phyloP scores from a whole-genome alignment of 768 basidiomycete species.

The Amanita polypyramis region DNA sequence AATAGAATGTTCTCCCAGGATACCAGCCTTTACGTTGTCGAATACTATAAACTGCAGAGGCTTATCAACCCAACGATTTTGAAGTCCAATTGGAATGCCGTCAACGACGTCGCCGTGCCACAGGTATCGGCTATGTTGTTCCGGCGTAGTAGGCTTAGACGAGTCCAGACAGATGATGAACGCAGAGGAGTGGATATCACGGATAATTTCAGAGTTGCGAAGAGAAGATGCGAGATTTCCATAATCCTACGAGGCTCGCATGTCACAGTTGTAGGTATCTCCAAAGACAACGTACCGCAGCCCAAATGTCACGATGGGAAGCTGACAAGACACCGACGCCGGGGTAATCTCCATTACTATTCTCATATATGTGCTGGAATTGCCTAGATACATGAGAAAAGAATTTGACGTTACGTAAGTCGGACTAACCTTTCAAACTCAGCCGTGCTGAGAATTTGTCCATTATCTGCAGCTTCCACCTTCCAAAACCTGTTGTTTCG shows the following conservation, averaged over 20 bases:
- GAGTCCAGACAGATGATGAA: conserved; percentile 78
- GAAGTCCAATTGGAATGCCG: conserved; percentile 42
- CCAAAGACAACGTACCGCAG: conserved; percentile 41
- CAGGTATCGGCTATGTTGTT: conserved; percentile 56
- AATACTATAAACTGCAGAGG: conserved; percentile 81
- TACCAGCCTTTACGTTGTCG: conserved; percentile 69
- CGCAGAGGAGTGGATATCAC: conserved; percentile 75
- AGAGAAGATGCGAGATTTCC: conserved; percentile 44
- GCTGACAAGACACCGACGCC: conserved; percentile 71
- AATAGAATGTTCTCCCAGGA: conserved; percentile 89
- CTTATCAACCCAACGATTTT: conserved; percentile 85
- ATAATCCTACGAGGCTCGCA: conserved; percentile 43
- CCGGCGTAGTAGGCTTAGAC: conserved; percentile 35
- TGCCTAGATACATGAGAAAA: conserved; percentile 38
- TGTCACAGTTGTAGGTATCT: background rate
- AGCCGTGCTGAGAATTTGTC: conserved; percentile 46
- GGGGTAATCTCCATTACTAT: conserved; percentile 52
- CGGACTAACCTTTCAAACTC: conserved; percentile 52
- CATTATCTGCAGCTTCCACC: conserved; percentile 47
- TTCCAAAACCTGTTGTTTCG: conserved; percentile 83
- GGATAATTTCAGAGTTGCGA: conserved; percentile 53
- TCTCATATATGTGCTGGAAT: conserved; percentile 60
- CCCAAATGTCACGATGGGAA: conserved; percentile 81
- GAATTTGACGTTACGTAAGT: background rate
- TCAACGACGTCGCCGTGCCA: conserved; percentile 72